phyloP scores from a whole-genome alignment of 352 stramenopile species.

The Pythium sukuiense region DNA sequence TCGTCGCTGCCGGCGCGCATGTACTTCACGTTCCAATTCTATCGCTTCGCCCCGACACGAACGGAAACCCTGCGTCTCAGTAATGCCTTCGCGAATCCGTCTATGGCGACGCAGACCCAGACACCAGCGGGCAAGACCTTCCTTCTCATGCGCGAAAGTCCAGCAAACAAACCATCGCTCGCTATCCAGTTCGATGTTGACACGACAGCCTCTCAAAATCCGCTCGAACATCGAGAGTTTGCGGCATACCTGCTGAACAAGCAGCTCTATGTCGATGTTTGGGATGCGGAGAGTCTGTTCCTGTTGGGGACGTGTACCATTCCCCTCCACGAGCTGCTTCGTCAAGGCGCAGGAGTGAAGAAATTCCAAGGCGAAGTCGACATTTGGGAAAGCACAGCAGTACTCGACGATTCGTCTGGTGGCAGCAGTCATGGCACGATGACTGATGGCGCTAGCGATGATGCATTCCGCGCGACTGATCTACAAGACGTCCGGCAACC shows the following conservation, averaged over 20 bases:
- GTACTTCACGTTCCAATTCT: conserved; percentile 94
- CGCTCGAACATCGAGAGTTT: conserved; percentile 77
- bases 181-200: conserved; percentile 81
- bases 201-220: conserved; percentile 53
- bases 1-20: conserved; percentile 42
- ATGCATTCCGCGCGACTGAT: not conserved
- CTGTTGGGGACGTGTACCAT: conserved; percentile 83
- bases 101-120: conserved; percentile 17
- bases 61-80: conserved; percentile 81
- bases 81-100: conserved; percentile 46
- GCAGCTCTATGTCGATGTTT: conserved; percentile 90
- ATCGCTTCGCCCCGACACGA: conserved; percentile 83
- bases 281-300: conserved; percentile 92
- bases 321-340: conserved; percentile 85
- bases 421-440: not conserved
- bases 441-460: not conserved
- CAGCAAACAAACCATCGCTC: conserved; percentile 60
- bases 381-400: conserved; percentile 16
- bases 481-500: conserved; percentile 13
- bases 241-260: conserved; percentile 86
- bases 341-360: conserved; percentile 86
- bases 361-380: conserved; percentile 89
- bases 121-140: conserved; percentile 33
- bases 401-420: not conserved
- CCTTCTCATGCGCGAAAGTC: conserved; percentile 64